Percentiles rank a stretch among this genome's conserved stretches.
Evolutionary conservation across 306 rosid genomes (phyloP).

Genomic region (Benincasa hispida): DNA sequence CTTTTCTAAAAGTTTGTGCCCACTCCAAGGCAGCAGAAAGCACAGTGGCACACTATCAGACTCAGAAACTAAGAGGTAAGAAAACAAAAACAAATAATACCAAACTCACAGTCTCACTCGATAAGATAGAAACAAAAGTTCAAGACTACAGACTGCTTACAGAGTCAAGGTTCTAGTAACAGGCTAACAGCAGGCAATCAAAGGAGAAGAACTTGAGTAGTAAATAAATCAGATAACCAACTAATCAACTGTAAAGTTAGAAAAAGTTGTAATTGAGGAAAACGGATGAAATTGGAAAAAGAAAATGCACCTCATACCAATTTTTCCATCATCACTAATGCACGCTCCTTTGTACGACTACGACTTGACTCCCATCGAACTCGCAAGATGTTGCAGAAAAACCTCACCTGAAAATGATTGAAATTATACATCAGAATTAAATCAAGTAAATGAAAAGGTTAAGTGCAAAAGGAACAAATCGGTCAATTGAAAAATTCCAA

Average conservation of each 20-base stretch:
- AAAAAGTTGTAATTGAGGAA: neutral
- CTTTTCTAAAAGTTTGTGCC: too few species aligned
- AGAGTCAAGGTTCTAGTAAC: neutral
- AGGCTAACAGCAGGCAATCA: neutral
- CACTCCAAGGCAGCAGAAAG: neutral
- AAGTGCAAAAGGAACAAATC: neutral
- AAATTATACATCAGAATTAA: neutral
- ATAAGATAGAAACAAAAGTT: neutral
- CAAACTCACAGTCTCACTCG: neutral
- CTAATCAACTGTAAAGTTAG: neutral
- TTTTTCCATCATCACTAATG: slow-evolving; percentile 74
- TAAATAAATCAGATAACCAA: neutral
- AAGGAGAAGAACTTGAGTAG: neutral
- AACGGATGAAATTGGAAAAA: neutral
- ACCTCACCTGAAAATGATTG: slow-evolving; percentile 32
- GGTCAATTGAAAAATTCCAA: neutral
- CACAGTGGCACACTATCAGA: neutral
- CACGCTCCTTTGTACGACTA: slow-evolving; percentile 85
- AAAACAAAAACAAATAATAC: neutral
- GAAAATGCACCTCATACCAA: slow-evolving; percentile 44
- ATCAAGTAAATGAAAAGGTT: neutral
- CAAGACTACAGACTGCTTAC: neutral
- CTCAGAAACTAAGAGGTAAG: neutral
- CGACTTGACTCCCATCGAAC: slow-evolving; percentile 90
- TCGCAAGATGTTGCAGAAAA: slow-evolving; percentile 60